A percentile compares a stretch with the other conserved stretches of the same genome.
Conservation (phyloP, 2,329 filamentous ascomycete species). For the Aspergillus sp. region DNA sequence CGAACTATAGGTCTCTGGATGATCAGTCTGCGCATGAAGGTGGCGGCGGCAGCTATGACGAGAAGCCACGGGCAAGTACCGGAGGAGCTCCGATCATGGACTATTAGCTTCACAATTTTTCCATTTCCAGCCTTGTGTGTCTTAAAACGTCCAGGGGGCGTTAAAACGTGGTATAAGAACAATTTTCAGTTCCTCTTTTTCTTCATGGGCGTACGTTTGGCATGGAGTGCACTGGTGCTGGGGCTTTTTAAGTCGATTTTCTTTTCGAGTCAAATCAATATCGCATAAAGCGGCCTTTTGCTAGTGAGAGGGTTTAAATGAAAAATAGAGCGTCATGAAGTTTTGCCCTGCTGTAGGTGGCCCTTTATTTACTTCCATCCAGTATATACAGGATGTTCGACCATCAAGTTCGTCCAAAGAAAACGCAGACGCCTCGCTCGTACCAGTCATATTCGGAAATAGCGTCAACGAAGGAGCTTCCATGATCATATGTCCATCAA, state of each 20-base stretch:
- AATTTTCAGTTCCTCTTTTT: background rate
- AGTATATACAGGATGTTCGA: no score
- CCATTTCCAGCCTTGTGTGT: background rate
- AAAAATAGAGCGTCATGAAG: no score
- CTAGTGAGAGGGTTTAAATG: no score
- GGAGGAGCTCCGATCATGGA: slow-evolving; percentile 40
- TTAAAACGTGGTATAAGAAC: background rate
- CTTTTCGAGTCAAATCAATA: no score
- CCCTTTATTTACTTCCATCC: slow-evolving; percentile 2
- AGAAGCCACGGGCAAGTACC: slow-evolving; percentile 27
- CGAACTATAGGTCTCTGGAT: slow-evolving; percentile 66
- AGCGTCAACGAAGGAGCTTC: slow-evolving; percentile 58
- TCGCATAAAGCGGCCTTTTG: no score
- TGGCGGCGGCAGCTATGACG: slow-evolving; percentile 20
- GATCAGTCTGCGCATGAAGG: slow-evolving; percentile 45
- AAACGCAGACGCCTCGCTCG: slow-evolving; percentile 49
- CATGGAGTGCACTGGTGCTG: background rate
- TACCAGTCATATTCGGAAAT: slow-evolving; percentile 58
- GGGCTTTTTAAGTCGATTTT: background rate
- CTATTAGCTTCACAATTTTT: slow-evolving; percentile 27
- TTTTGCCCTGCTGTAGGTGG: no score
- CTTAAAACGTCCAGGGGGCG: background rate
- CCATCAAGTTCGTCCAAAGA: slow-evolving; percentile 32
- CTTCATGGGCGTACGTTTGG: background rate
- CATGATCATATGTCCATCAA: slow-evolving; percentile 51